Conservation (phyloP, 2,329 filamentous ascomycete species). For the Pestalotiopsis sp. region DNA sequence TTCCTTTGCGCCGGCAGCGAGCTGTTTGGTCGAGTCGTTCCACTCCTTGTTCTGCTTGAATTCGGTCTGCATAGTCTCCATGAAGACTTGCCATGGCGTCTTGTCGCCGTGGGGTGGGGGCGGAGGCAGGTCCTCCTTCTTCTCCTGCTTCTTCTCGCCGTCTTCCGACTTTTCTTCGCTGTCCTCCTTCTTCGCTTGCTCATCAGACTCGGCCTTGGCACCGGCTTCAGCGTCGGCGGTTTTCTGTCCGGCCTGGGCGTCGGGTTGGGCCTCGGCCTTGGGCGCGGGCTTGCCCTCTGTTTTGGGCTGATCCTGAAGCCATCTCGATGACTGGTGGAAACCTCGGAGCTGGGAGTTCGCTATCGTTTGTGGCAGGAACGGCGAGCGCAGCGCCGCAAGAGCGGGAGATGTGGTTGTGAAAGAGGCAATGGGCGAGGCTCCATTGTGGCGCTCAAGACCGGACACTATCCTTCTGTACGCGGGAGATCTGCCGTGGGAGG, state of each 20-base stretch:
- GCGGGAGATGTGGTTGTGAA: constrained; percentile 26
- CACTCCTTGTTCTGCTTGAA: constrained; percentile 98
- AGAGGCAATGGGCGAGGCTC: constrained; percentile 27
- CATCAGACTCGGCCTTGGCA: constrained; percentile 40
- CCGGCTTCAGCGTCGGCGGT: constrained; percentile 14
- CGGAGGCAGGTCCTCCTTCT: constrained; percentile 72
- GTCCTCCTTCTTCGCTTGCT: constrained; percentile 46
- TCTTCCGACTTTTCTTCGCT: constrained; percentile 45
- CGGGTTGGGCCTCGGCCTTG: constrained; percentile 33
- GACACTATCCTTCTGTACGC: constrained; percentile 48
- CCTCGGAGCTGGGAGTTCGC: constrained; percentile 36
- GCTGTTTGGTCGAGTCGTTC: constrained; percentile 97
- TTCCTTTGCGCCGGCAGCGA: constrained; percentile 84
- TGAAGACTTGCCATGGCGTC: constrained; percentile 98
- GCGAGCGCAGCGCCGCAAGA: constrained; percentile 44
- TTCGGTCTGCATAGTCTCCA: constrained; percentile 90
- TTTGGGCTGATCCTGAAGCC: constrained; percentile 34
- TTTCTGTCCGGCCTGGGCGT: constrained; percentile 33
- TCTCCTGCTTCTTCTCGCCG: constrained; percentile 55
- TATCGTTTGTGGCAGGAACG: constrained; percentile 43
- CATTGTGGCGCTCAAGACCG: constrained; percentile 24
- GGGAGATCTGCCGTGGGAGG: constrained; percentile 44
- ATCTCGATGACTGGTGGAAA: constrained; percentile 38
- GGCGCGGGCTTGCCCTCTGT: constrained; percentile 31
- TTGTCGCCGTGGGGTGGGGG: constrained; percentile 98